Evolutionary conservation across 176 grass and related monocot species (phyloP), one percentile per base, ranked within the genome.

Genomic region (Tillandsia fasciculata): DNA sequence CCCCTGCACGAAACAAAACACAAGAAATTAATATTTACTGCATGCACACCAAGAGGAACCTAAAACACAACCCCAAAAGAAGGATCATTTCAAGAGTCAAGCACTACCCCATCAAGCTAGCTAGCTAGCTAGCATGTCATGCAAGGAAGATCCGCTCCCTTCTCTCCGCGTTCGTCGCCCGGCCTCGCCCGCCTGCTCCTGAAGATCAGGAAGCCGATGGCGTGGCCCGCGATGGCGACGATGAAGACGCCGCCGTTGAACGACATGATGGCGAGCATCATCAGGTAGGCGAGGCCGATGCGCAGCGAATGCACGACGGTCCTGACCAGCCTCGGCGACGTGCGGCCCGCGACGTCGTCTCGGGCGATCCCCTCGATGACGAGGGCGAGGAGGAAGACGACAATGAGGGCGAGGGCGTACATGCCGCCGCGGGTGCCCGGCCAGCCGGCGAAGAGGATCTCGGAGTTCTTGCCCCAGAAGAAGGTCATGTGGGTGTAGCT

Each of bases 401-500:
- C 26, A 53, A 74, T 8, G 57, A 96, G 78, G 2, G 89, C 89
- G 50, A 96, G 79, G 50, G 87, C 81, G 81, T 92, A 97, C 78
- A 92, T 88, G 69, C 86, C 89, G 49, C 83, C 84, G 67, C 76
- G 18, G 9, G 82, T 12, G 49, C 89, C 84, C 63, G 94, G 94
- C 83, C 89, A 99, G 7, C 71, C 64, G 2, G 57, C 2, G 81
- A 93, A 99, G 69, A 99, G 86, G 57, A 99, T 82, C 76, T 92
- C 74, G 24, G 89, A 87, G 29, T 93, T 64, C 68, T 69, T 88
- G 64, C 94, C 94, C 94, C 89, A 99, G 75, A 58, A 99, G 82
- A 99, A 87, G 73, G 89, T 99, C 94, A 99, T 99, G 82, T 90
- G 84, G 49, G 47, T 56, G 84, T 82, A 99, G 18, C 67, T 48